These are phyloP conservation scores for Cyclotella atomus DNA, from an alignment of 108 stramenopile species.

Conservation along the genomic window DNA sequence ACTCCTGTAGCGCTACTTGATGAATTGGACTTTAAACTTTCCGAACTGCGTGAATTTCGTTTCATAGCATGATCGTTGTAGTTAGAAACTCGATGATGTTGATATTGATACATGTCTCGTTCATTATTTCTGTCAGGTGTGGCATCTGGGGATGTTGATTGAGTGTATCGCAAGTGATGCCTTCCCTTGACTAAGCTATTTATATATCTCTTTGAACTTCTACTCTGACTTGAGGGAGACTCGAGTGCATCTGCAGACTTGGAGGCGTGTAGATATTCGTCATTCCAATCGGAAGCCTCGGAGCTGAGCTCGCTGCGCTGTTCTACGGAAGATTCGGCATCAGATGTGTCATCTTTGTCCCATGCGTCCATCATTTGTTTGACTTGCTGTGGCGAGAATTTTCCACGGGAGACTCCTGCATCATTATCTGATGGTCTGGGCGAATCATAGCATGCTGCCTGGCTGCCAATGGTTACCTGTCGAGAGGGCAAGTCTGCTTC, in stretches of 20 bases:
- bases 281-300: conserved; percentile 13
- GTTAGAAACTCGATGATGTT: not conserved
- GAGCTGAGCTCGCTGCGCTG: not conserved
- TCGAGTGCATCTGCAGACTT: not conserved
- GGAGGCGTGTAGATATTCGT: not conserved
- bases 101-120: conserved; percentile 8
- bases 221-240: not conserved
- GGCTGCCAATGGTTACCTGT: not conserved
- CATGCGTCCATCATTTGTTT: conserved; percentile 25
- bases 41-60: not conserved
- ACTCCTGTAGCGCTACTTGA: not conserved
- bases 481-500: conserved; percentile 24
- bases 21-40: not conserved
- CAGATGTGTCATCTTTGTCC: conserved; percentile 27
- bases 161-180: conserved; percentile 21
- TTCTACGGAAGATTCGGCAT: conserved; percentile 10
- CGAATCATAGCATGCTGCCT: not conserved
- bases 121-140: too few species aligned
- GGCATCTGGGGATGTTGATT: not conserved
- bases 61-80: not conserved
- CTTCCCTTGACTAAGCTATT: conserved; percentile 1
- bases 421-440: conserved; percentile 1
- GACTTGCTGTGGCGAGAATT: conserved; percentile 30
- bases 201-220: conserved; percentile 3
- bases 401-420: conserved; percentile 36